Conservation (phyloP, 345 rosid genomes). For the Sisymbrium irio region DNA sequence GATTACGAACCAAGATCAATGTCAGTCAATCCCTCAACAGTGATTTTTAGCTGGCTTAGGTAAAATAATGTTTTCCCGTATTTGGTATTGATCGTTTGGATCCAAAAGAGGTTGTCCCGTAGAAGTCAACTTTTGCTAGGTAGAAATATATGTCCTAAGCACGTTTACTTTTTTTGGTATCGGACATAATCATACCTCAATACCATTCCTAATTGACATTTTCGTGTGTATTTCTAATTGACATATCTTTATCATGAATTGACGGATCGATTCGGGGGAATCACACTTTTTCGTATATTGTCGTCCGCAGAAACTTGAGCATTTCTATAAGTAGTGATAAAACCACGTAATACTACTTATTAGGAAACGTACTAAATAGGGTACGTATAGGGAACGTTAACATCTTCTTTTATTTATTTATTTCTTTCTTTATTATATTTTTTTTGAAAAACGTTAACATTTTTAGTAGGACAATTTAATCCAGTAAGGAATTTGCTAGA, state of each 20-base stretch:
- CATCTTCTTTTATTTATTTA: background rate
- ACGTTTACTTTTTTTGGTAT: background rate
- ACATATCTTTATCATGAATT: background rate
- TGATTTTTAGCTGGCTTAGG: background rate
- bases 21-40: background rate
- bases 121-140: background rate
- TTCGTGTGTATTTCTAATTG: background rate
- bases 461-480: background rate
- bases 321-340: background rate
- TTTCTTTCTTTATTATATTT: too few species aligned
- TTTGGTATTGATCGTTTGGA: background rate
- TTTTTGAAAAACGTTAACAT: background rate
- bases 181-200: background rate
- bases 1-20: background rate
- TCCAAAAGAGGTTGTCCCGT: background rate
- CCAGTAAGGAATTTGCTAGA: background rate
- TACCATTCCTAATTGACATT: background rate
- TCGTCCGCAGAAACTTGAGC: background rate
- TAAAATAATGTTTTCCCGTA: too few species aligned
- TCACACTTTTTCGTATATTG: background rate
- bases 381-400: background rate
- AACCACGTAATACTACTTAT: background rate
- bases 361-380: slow-evolving; percentile 6
- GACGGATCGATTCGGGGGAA: background rate
- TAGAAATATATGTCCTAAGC: background rate